phyloP scores from a whole-genome alignment of 2,329 filamentous ascomycete genomes.

The Tolypocladium endophyticum region DNA sequence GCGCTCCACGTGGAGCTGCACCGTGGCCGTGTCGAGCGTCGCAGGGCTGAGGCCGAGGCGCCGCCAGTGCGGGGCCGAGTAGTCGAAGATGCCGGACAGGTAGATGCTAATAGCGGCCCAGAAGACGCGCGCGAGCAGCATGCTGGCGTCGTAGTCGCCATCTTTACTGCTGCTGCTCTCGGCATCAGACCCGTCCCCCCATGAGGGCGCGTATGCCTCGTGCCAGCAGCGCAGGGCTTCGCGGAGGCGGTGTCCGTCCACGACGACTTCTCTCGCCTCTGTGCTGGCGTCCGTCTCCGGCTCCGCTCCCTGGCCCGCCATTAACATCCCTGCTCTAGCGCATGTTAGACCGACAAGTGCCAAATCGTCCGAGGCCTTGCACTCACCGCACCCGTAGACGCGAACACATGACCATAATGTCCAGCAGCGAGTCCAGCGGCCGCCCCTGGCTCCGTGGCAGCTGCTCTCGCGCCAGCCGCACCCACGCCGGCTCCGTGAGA shows the following conservation, averaged over 20 bases:
- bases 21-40: slow-evolving; percentile 2
- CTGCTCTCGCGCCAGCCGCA: slow-evolving; percentile 9
- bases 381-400: slow-evolving; percentile 17
- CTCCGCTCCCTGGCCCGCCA: not conserved
- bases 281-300: not conserved
- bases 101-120: slow-evolving; percentile 24
- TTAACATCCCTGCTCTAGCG: not conserved
- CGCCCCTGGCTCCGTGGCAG: not conserved
- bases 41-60: slow-evolving; percentile 5
- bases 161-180: not conserved
- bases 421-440: slow-evolving; percentile 14
- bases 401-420: slow-evolving; percentile 20
- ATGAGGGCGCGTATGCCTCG: not conserved
- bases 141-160: slow-evolving; percentile 6
- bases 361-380: not conserved
- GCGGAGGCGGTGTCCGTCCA: not conserved
- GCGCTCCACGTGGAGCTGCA: slow-evolving; percentile 10
- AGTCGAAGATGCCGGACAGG: slow-evolving; percentile 25
- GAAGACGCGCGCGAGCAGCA: slow-evolving; percentile 12
- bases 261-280: not conserved
- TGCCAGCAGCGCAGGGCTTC: not conserved
- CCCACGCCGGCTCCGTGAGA: slow-evolving; percentile 8
- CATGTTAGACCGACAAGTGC: not conserved
- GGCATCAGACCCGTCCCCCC: not conserved
- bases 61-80: slow-evolving; percentile 20